phyloP scores from a whole-genome alignment of 306 rosid species.

The Rosa chinensis region DNA sequence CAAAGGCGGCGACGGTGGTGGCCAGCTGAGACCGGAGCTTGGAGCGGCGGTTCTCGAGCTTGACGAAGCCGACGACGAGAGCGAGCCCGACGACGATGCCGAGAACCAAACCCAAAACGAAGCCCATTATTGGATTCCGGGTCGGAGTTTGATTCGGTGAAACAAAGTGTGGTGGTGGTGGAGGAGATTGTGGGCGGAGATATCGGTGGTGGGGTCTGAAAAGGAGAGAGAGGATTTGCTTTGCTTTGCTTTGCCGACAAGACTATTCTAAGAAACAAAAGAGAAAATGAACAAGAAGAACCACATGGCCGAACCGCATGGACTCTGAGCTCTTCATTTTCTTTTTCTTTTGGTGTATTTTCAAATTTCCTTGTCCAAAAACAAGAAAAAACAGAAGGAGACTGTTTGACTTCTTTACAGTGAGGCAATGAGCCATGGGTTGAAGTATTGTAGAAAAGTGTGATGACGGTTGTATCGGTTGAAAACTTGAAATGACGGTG shows the following conservation, averaged over 20 bases:
- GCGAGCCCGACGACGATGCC: conserved; percentile 67
- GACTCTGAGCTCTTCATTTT: neutral
- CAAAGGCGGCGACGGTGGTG: conserved; percentile 68
- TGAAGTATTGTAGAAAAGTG: too few species aligned
- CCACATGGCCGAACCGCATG: neutral
- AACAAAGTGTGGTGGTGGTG: neutral
- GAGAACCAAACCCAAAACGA: conserved; percentile 63
- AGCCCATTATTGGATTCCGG: conserved; percentile 53
- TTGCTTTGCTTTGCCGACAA: neutral
- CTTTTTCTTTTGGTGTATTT: neutral
- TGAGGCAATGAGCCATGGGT: too few species aligned
- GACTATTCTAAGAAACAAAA: neutral
- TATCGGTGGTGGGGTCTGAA: neutral
- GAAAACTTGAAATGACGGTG: too few species aligned
- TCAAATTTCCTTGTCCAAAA: too few species aligned
- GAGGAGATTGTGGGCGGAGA: neutral
- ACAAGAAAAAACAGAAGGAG: too few species aligned
- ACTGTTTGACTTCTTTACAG: too few species aligned
- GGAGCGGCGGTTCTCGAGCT: conserved; percentile 66
- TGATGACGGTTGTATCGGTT: too few species aligned
- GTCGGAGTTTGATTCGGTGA: neutral
- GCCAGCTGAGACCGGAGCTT: conserved; percentile 70
- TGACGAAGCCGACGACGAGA: conserved; percentile 58
- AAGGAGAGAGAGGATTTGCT: neutral
- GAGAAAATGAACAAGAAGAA: neutral